Base-by-base conservation (phyloP, 2,329 filamentous ascomycete genomes). In the Emmonsiellopsis sp. region DNA sequence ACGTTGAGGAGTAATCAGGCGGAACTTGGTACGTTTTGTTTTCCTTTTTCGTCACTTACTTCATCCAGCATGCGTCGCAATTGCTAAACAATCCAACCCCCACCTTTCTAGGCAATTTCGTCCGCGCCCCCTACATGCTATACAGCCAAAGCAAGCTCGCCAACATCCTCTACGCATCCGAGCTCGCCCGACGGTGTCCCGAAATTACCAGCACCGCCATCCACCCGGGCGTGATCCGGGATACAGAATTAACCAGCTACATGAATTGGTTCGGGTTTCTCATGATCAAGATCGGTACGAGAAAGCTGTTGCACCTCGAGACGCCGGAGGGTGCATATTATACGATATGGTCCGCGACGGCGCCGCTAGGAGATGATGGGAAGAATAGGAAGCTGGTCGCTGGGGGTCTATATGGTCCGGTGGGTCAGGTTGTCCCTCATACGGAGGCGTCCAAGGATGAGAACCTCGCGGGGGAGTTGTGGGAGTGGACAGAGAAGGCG, bases 111-210 rank as follows among this genome's bases (percentile, higher is more conserved):
- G 21, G 21, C 21, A 27, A 27, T 27, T 27, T 27, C 21, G 21
- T 42, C 13, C n/a, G 52, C 39, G 56, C 54, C 2, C 66, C 68
- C 0, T 68, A 63, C 56, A 54, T 53, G 3, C 71, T 75, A 31
- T 80, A 80, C 61, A 74, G 73, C 3, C 68, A 74, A 42, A 71
- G 69, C 34, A 80, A 79, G 57, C 68, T 80, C 5, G 74, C 75
- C 4, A 78, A 78, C 44, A 64, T 79, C 10, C 68, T 78, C 0
- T 77, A 71, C 58, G 65, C 73, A 0, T 60, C 65, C 6, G 66
- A 73, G 42, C 65, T 78, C 2, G 72, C 74, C 0, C 54, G 61
- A 11, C 67, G 66, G 0, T 74, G 78, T 56, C 76, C 77, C 1
- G 52, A 65, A 2, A 70, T 80, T 51, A 75, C 68, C 0, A 65